Percentiles rank a stretch among this genome's conserved stretches.
Evolutionary conservation across 2,329 filamentous ascomycete genomes (phyloP).

Genomic region (Pseudogymnoascus sp.): DNA sequence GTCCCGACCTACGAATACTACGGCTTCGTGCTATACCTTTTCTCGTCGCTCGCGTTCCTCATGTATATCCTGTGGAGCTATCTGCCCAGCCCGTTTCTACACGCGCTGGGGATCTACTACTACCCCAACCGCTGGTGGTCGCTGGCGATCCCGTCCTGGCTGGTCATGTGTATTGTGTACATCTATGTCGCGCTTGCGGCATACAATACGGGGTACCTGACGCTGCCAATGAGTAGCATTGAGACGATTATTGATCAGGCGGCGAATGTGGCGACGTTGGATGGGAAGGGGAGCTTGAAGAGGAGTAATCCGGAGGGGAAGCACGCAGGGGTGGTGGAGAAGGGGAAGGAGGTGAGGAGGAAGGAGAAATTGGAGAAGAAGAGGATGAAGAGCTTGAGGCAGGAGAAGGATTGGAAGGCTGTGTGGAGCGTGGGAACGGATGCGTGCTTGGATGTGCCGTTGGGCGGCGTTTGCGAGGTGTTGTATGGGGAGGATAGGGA

Average conservation of each 20-base stretch:
- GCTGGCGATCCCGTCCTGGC: constrained; percentile 80
- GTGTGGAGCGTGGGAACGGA: constrained; percentile 92
- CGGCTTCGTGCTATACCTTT: constrained; percentile 92
- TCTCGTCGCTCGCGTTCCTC: constrained; percentile 74
- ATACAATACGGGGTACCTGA: constrained; percentile 87
- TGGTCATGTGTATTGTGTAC: constrained; percentile 82
- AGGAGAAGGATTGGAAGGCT: constrained; percentile 61
- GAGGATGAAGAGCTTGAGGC: constrained; percentile 25
- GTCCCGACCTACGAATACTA: constrained; percentile 99
- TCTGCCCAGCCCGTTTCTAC: constrained; percentile 83
- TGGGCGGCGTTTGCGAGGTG: constrained; percentile 91
- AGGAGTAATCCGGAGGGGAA: constrained; percentile 18
- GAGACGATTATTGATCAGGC: constrained; percentile 91
- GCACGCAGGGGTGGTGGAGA: constrained; percentile 33
- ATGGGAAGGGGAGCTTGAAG: constrained; percentile 55
- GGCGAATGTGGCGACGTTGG: constrained; percentile 76
- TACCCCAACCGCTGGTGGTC: constrained; percentile 98
- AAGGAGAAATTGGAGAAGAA: constrained; percentile 32
- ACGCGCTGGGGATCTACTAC: constrained; percentile 90
- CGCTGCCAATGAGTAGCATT: constrained; percentile 67
- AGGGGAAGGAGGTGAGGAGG: constrained; percentile 31
- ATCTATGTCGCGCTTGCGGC: constrained; percentile 88
- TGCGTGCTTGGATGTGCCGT: constrained; percentile 92
- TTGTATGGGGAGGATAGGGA: constrained; percentile 64
- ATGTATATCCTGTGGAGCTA: constrained; percentile 69